Evolutionary conservation across 1,284 basidiomycete species (phyloP).

Genomic region (Apiotrichum veenhuisii): DNA sequence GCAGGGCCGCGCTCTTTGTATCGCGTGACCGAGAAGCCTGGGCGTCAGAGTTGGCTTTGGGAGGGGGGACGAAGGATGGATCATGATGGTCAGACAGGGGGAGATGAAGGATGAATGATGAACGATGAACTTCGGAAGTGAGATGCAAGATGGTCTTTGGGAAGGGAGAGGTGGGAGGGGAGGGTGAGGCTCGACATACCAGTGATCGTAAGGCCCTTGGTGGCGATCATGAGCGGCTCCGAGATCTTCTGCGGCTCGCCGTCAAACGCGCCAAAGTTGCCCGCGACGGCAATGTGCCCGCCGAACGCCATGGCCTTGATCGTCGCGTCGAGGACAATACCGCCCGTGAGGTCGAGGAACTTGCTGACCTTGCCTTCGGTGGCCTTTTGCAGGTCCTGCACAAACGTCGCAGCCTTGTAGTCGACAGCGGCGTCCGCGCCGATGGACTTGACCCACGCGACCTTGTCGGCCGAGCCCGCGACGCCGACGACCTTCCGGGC

Average conservation of each 20-base stretch:
- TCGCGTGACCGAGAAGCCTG: too few species aligned
- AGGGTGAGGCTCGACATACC: too few species aligned
- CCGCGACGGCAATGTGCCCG: constrained; percentile 27
- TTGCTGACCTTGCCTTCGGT: constrained; percentile 11
- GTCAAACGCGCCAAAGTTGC: too few species aligned
- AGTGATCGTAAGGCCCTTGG: background rate
- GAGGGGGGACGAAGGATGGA: too few species aligned
- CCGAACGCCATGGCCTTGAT: constrained; percentile 43
- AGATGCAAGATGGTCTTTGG: too few species aligned
- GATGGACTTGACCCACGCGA: constrained; percentile 49
- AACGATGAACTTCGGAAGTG: too few species aligned
- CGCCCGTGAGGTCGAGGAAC: constrained; percentile 44
- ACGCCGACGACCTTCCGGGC: constrained; percentile 52
- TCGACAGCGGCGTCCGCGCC: constrained; percentile 53
- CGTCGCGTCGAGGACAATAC: constrained; percentile 44
- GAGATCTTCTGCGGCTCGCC: constrained; percentile 27
- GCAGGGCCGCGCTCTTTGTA: too few species aligned
- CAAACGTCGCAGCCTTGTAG: constrained; percentile 46
- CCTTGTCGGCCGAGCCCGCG: constrained; percentile 54
- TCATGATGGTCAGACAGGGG: too few species aligned
- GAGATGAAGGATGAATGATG: too few species aligned
- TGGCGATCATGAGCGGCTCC: background rate
- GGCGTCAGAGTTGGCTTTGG: too few species aligned
- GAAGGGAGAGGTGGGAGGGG: too few species aligned
- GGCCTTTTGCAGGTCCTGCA: background rate